Evolutionary conservation across 2,329 filamentous ascomycete species (phyloP).

Genomic region (Venturia carpophila): DNA sequence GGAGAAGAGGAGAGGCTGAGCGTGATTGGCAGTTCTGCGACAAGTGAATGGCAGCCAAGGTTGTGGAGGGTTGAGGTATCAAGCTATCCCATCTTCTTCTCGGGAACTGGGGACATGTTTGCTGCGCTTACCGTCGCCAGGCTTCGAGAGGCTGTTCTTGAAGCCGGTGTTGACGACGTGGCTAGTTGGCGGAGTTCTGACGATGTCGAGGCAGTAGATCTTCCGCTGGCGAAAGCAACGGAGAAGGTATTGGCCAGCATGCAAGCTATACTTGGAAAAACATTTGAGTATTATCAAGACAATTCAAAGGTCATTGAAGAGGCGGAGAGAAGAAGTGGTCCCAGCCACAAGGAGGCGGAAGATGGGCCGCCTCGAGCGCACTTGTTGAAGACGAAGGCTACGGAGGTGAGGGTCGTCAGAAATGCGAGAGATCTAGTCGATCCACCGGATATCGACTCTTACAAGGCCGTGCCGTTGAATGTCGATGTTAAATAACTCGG

Average conservation of each 20-base stretch:
- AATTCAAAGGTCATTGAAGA: slow-evolving; percentile 47
- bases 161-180: slow-evolving; percentile 41
- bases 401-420: slow-evolving; percentile 76
- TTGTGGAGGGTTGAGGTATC: slow-evolving; percentile 84
- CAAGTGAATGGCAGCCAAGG: slow-evolving; percentile 57
- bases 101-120: slow-evolving; percentile 97
- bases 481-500: slow-evolving; percentile 16
- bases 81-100: slow-evolving; percentile 86
- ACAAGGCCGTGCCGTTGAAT: slow-evolving; percentile 40
- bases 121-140: slow-evolving; percentile 82
- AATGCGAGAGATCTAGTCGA: slow-evolving; percentile 61
- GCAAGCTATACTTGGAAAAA: slow-evolving; percentile 71
- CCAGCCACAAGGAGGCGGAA: slow-evolving; percentile 33
- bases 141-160: slow-evolving; percentile 70
- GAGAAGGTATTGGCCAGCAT: slow-evolving; percentile 89
- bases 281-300: slow-evolving; percentile 56
- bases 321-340: slow-evolving; percentile 38
- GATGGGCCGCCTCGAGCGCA: slow-evolving; percentile 40
- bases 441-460: slow-evolving; percentile 60
- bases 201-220: slow-evolving; percentile 55
- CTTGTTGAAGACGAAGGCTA: slow-evolving; percentile 69
- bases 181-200: slow-evolving; percentile 72
- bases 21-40: slow-evolving; percentile 71
- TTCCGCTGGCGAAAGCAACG: slow-evolving; percentile 75
- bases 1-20: slow-evolving; percentile 43